Evolutionary conservation across 495 filamentous ascomycete species (phyloP).

Genomic region (Amniculicola lignicola): DNA sequence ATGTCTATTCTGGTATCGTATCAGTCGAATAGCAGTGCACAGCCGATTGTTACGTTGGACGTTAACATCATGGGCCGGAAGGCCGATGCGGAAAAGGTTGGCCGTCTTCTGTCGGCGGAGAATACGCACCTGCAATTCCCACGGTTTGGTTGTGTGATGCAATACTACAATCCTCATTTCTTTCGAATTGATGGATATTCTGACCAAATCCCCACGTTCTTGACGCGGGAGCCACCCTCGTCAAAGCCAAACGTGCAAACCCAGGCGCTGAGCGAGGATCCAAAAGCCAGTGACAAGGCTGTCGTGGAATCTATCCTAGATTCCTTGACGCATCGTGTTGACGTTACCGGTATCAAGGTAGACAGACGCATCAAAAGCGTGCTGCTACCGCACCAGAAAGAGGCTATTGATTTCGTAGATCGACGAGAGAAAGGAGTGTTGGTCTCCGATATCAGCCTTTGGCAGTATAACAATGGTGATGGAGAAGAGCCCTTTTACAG

Average conservation of each 20-base stretch:
- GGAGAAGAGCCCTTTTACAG: slow-evolving; percentile 10
- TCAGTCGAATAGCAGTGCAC: not conserved
- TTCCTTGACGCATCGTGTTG: not conserved
- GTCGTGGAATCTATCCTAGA: slow-evolving; percentile 3
- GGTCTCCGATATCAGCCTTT: not conserved
- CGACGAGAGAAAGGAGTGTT: slow-evolving; percentile 9
- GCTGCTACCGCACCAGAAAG: slow-evolving; percentile 9
- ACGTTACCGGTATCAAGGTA: not conserved
- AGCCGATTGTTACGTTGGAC: too few relatives aligned
- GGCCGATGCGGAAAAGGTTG: not conserved
- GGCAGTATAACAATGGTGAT: not conserved
- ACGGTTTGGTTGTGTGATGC: not conserved
- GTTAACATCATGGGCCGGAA: slow-evolving; percentile 1
- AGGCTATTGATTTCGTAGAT: slow-evolving; percentile 8
- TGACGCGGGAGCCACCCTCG: not conserved
- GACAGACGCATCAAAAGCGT: slow-evolving; percentile 1
- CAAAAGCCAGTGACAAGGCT: not conserved
- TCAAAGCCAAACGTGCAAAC: not conserved
- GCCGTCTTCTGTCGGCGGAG: not conserved
- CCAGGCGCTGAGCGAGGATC: not conserved
- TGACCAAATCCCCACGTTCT: not conserved
- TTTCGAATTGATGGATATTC: slow-evolving; percentile 5
- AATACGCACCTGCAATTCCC: slow-evolving; percentile 8
- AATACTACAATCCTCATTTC: slow-evolving; percentile 12
- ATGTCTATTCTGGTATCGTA: not conserved